Percentiles rank a stretch among this genome's conserved stretches.
Conservation (phyloP, 2,329 filamentous ascomycete genomes). For the Metarhizium robertsii region DNA sequence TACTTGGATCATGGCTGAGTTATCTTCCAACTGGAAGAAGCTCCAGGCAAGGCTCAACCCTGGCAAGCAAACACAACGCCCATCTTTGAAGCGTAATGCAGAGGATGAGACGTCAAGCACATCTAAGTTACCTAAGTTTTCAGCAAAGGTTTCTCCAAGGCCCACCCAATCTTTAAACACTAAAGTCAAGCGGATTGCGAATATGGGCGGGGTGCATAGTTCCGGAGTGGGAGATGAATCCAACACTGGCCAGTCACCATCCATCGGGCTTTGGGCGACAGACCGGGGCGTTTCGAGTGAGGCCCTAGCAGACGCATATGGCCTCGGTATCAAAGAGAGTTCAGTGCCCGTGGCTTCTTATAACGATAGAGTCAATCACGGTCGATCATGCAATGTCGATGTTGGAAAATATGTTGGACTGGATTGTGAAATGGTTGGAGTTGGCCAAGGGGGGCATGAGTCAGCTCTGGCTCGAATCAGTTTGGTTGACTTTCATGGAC, state of each 20-base stretch:
- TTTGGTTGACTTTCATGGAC: constrained; percentile 86
- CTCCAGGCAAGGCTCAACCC: constrained; percentile 54
- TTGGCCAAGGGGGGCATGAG: constrained; percentile 59
- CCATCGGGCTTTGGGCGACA: constrained; percentile 50
- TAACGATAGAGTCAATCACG: constrained; percentile 52
- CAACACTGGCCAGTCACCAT: constrained; percentile 36
- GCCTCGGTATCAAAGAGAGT: constrained; percentile 39
- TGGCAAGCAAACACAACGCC: constrained; percentile 25
- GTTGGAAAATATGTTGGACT: constrained; percentile 86
- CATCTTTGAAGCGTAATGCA: constrained; percentile 34
- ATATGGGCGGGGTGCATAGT: constrained; percentile 51
- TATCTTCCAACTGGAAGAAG: constrained; percentile 71
- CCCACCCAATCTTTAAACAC: constrained; percentile 6
- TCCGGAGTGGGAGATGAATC: constrained; percentile 31
- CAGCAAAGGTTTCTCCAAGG: constrained; percentile 3
- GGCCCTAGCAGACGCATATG: constrained; percentile 53
- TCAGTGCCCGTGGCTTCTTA: constrained; percentile 36
- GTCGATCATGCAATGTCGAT: constrained; percentile 51
- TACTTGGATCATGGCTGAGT: constrained; percentile 25
- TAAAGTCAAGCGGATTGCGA: constrained; percentile 4
- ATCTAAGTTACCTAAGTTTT: constrained; percentile 21
- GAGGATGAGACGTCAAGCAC: constrained; percentile 17
- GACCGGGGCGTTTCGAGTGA: constrained; percentile 53
- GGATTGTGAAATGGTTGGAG: constrained; percentile 97
- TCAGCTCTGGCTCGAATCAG: constrained; percentile 80